Conservation (phyloP, 495 filamentous ascomycete species). For the Penicillium pulvis region DNA sequence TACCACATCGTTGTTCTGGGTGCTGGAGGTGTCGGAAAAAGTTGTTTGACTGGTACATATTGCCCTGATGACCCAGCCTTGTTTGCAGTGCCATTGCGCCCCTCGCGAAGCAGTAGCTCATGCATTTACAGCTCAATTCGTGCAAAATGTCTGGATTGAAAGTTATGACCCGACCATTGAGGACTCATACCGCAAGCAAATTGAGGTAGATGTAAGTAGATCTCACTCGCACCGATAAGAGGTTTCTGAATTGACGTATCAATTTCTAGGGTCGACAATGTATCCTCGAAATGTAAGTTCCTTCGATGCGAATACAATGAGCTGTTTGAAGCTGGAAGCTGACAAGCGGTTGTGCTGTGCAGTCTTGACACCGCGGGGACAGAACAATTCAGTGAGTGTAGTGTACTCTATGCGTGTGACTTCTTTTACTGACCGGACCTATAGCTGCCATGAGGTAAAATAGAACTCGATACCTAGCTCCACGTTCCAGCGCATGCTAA, state of each 20-base stretch:
- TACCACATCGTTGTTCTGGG: conserved; percentile 92
- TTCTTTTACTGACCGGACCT: conserved; percentile 31
- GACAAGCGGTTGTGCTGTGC: conserved; percentile 6
- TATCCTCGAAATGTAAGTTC: conserved; percentile 87
- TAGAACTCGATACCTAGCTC: conserved; percentile 7
- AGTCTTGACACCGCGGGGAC: conserved; percentile 96
- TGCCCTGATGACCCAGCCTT: not conserved
- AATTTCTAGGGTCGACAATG: conserved; percentile 81
- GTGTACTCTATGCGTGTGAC: conserved; percentile 17
- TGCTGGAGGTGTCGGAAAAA: conserved; percentile 95
- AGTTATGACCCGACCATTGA: conserved; percentile 99
- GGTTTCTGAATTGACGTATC: conserved; percentile 25
- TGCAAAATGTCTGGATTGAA: conserved; percentile 99
- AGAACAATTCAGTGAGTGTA: conserved; percentile 89
- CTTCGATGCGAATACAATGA: not conserved
- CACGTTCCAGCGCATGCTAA: conserved; percentile 3
- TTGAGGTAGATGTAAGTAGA: conserved; percentile 84
- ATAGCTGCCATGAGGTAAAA: conserved; percentile 71
- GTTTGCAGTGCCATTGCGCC: conserved; percentile 6
- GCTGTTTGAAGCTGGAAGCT: not conserved
- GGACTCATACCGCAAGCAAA: conserved; percentile 93
- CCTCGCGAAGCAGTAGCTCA: conserved; percentile 16
- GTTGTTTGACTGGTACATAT: conserved; percentile 88
- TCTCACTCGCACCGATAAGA: conserved; percentile 17
- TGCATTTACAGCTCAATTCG: conserved; percentile 80